phyloP scores from a whole-genome alignment of 805 yeast species.

The Kurtzmaniella fragi region DNA sequence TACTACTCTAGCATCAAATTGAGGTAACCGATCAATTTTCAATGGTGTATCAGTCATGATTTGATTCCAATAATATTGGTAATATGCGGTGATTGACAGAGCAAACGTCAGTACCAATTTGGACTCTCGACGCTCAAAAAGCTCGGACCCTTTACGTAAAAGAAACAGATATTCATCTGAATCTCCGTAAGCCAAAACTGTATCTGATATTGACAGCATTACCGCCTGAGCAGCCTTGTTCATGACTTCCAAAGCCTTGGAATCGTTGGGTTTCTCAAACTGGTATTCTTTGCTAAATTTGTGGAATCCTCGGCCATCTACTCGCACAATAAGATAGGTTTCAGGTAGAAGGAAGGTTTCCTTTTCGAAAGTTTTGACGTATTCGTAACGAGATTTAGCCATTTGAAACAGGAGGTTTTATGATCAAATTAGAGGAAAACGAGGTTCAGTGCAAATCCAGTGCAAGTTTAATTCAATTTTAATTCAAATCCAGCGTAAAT shows the following conservation, averaged over 20 bases:
- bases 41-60: conserved; percentile 50
- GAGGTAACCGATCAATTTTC: conserved; percentile 57
- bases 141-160: conserved; percentile 51
- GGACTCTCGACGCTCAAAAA: conserved; percentile 80
- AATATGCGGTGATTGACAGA: conserved; percentile 74
- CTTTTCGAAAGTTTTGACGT: conserved; percentile 76
- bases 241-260: conserved; percentile 71
- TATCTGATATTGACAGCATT: conserved; percentile 63
- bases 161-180: conserved; percentile 92
- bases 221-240: conserved; percentile 71
- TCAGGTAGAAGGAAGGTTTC: conserved; percentile 72
- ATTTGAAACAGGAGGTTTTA: conserved; percentile 21
- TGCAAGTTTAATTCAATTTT: no score
- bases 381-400: conserved; percentile 88
- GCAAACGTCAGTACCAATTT: conserved; percentile 81
- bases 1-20: conserved; percentile 89
- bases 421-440: no score
- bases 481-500: no score
- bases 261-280: conserved; percentile 86
- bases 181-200: conserved; percentile 84
- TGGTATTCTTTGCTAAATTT: conserved; percentile 67
- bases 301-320: conserved; percentile 95
- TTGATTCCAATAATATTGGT: conserved; percentile 61
- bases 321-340: conserved; percentile 74
- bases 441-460: no score